Base-by-base conservation (phyloP, 352 stramenopile genomes). In the Aphanomyces euteiches region DNA sequence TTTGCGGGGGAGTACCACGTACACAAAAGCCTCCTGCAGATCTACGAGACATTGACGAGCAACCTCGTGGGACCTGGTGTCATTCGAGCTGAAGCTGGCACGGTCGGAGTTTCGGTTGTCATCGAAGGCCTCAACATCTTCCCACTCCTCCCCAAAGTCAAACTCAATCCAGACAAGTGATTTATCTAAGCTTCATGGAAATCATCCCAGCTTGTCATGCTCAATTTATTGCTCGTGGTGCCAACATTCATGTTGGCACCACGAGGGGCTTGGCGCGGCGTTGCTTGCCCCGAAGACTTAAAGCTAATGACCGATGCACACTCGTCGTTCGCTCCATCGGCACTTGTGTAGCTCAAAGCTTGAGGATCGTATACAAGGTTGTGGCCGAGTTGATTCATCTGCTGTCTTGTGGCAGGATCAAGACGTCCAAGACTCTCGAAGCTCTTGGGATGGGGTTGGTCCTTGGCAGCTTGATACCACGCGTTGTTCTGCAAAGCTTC, bases 101-200 rank as follows among this genome's bases (percentile, higher is more conserved):
- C 84, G 3, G 90, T 81, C 50, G 84, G 84, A 0, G 19, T 90
- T 21, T 80, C 78, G 3, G 80, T 84, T 19, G 65, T 81, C 7
- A 47, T 90, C 3, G 84, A 92, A 48, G 83, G 83, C 0, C 89
- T 79, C 77, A 88, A 90, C 56, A 13, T 89, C 13, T 86, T 90
- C 68, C 82, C 76, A 43, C 72, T 90, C 2, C 21, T 92, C 36
- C 83, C 84, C 1, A 81, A 78, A 17, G 74, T 84, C 41, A 69
- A 75, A 10, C 74, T 63, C 17, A 38, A 60, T 34, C 0, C 17
- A 67, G 13, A 53, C 21, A 36, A 36, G 17, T 28, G 36, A 58
- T 28, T 28, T 36, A 17, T 58, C 17, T 58, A 7, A 58, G 13
- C 8, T 36, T 58, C 15, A 19, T 58, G 15, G 17, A 36, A 37